A percentile compares a stretch with the other conserved stretches of the same genome.
These are phyloP conservation scores for Ceratocystiopsis minuta DNA, from an alignment of 2,329 filamentous ascomycete genomes.

Conservation along the genomic window DNA sequence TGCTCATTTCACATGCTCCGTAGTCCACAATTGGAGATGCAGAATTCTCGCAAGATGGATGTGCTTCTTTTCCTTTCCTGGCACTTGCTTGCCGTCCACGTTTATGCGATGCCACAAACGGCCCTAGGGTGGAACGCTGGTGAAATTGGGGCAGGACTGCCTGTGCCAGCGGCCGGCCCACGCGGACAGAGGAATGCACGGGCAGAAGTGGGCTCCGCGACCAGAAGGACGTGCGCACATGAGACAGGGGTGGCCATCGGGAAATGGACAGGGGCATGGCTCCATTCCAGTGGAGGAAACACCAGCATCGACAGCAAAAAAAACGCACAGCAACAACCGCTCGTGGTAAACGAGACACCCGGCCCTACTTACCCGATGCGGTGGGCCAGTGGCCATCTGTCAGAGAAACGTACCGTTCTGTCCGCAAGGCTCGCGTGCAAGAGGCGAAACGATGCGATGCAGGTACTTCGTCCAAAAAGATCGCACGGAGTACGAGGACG, in stretches of 20 bases:
- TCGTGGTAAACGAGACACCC: too few species aligned
- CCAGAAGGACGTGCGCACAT: background rate
- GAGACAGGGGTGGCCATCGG: background rate
- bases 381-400: too few species aligned
- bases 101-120: slow-evolving; percentile 19
- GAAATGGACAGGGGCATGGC: background rate
- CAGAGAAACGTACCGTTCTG: too few species aligned
- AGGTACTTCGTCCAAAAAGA: too few species aligned
- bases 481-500: too few species aligned
- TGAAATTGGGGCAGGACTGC: slow-evolving; percentile 21
- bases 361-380: too few species aligned
- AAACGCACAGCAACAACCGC: background rate
- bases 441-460: too few species aligned
- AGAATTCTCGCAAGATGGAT: too few species aligned
- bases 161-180: slow-evolving; percentile 10
- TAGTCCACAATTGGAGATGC: too few species aligned
- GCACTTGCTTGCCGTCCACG: too few species aligned
- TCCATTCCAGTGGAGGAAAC: background rate
- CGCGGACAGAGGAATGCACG: slow-evolving; percentile 5
- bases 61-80: background rate
- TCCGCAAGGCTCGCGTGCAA: too few species aligned
- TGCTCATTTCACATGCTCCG: too few species aligned
- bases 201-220: background rate
- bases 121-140: slow-evolving; percentile 21
- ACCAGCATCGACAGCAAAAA: background rate